These are phyloP conservation scores for Coleophoma crateriformis DNA, from an alignment of 2,329 filamentous ascomycete genomes.

Conservation along the genomic window DNA sequence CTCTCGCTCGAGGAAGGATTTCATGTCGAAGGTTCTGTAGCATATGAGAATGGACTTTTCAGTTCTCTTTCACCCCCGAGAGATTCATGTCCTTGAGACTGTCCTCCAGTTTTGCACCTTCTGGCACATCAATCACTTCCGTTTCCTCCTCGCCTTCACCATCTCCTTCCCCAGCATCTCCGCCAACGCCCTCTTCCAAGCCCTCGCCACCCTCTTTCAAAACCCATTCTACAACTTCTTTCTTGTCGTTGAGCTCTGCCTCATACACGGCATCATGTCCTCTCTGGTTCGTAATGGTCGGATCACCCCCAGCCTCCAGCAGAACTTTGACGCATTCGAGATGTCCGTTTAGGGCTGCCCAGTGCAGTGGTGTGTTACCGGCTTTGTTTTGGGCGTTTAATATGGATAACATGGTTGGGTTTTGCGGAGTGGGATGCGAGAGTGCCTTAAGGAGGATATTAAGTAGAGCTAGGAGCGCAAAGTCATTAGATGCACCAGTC, in stretches of 20 bases:
- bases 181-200: slow-evolving; percentile 27
- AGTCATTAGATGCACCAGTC: neutral
- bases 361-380: slow-evolving; percentile 89
- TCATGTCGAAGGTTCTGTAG: no score
- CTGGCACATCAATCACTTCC: slow-evolving; percentile 5
- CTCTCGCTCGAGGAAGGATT: no score
- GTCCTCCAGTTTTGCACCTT: slow-evolving; percentile 1
- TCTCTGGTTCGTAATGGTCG: slow-evolving; percentile 72
- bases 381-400: slow-evolving; percentile 69
- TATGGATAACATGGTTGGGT: slow-evolving; percentile 34
- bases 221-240: slow-evolving; percentile 53
- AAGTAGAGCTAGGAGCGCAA: slow-evolving; percentile 32
- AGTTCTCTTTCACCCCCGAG: neutral
- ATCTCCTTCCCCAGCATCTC: slow-evolving; percentile 14
- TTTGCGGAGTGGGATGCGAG: slow-evolving; percentile 23
- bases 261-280: slow-evolving; percentile 77
- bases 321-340: slow-evolving; percentile 73
- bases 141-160: slow-evolving; percentile 8
- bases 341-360: slow-evolving; percentile 88
- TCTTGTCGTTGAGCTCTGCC: slow-evolving; percentile 65
- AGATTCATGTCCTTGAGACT: neutral
- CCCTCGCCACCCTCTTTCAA: slow-evolving; percentile 31
- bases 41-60: no score
- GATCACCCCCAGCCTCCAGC: slow-evolving; percentile 70
- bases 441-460: slow-evolving; percentile 38